These are phyloP conservation scores for Metschnikowia lunata DNA, from an alignment of 805 yeast genomes.

Conservation along the genomic window DNA sequence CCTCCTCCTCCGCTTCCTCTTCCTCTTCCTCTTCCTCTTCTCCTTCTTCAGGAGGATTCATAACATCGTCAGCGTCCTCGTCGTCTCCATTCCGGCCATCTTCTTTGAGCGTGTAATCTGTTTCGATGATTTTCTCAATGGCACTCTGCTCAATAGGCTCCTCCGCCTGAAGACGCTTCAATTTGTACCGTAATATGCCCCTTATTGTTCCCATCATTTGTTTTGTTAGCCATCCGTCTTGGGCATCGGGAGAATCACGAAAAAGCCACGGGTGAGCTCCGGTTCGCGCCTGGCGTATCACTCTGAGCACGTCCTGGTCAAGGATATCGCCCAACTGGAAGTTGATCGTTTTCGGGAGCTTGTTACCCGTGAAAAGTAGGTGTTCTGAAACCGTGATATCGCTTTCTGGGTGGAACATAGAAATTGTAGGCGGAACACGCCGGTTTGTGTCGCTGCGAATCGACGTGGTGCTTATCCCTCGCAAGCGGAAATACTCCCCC, in stretches of 20 bases:
- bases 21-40: conserved; percentile 20
- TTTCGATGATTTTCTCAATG: conserved; percentile 41
- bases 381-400: conserved; percentile 24
- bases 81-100: conserved; percentile 1
- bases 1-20: neutral
- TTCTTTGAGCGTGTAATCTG: conserved; percentile 29
- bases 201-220: conserved; percentile 62
- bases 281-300: conserved; percentile 35
- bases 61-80: conserved; percentile 25
- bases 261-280: conserved; percentile 32
- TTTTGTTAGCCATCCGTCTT: conserved; percentile 77
- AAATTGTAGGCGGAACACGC: conserved; percentile 26
- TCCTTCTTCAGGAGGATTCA: conserved; percentile 16
- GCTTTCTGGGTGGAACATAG: conserved; percentile 12
- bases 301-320: conserved; percentile 53
- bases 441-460: conserved; percentile 5
- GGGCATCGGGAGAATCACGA: conserved; percentile 38
- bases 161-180: conserved; percentile 55
- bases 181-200: conserved; percentile 65
- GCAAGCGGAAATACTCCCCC: conserved; percentile 74
- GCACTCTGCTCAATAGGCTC: conserved; percentile 40
- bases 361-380: conserved; percentile 67
- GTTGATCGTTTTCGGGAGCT: conserved; percentile 62
- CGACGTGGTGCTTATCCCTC: conserved; percentile 22
- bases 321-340: conserved; percentile 76